phyloP scores from a whole-genome alignment of 768 basidiomycete genomes.

The Harrya chromipes region DNA sequence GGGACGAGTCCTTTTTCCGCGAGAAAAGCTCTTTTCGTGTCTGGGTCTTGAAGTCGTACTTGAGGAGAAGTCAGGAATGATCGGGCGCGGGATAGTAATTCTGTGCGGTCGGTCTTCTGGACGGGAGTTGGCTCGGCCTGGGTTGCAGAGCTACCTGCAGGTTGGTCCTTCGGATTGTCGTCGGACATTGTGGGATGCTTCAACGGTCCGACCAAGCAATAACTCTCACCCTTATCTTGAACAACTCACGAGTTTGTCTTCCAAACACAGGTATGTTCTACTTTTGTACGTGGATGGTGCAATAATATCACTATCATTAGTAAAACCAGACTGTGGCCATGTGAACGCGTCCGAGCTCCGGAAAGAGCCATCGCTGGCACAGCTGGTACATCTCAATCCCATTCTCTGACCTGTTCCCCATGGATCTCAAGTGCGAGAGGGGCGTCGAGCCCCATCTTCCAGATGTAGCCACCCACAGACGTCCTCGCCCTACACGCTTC shows the following conservation, averaged over 20 bases:
- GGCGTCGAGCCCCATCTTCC: constrained; percentile 7
- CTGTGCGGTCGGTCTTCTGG: constrained; percentile 32
- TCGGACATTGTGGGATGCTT: constrained; percentile 19
- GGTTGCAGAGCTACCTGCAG: neutral
- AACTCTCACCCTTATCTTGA: too few relatives aligned
- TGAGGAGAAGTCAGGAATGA: constrained; percentile 66
- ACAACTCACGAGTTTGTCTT: too few relatives aligned
- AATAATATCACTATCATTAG: neutral
- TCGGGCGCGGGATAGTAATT: constrained; percentile 54
- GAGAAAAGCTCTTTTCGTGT: constrained; percentile 62
- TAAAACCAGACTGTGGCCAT: constrained; percentile 2
- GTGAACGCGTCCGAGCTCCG: constrained; percentile 2
- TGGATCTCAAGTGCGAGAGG: constrained; percentile 18
- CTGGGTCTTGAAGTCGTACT: constrained; percentile 52
- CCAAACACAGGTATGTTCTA: too few relatives aligned
- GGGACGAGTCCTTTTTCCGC: constrained; percentile 66
- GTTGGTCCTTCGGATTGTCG: constrained; percentile 6
- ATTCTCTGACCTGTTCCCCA: constrained; percentile 1
- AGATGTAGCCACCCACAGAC: constrained; percentile 1
- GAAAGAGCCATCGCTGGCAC: too few relatives aligned
- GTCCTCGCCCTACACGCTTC: neutral
- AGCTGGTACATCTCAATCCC: too few relatives aligned
- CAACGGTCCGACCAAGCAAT: too few relatives aligned
- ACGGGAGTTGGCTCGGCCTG: neutral
- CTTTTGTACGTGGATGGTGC: too few relatives aligned